Conservation (phyloP, 2,329 filamentous ascomycete species). For the Seiridium unicorne region DNA sequence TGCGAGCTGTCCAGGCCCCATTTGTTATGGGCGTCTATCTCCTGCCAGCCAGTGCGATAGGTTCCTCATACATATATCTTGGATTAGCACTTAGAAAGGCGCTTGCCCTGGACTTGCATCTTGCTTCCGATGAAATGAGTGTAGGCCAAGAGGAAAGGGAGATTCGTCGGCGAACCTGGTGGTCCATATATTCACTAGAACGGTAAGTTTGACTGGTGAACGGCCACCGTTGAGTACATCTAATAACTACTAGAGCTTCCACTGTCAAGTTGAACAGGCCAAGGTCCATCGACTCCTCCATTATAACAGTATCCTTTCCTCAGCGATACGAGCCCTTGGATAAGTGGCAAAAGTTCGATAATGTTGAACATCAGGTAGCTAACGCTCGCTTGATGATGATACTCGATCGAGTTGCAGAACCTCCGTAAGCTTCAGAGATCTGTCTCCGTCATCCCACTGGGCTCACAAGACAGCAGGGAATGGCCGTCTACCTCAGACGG, state of each 20-base stretch:
- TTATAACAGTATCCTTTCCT: conserved; percentile 20
- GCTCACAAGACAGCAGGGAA: neutral
- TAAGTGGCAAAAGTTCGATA: conserved; percentile 26
- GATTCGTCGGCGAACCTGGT: conserved; percentile 22
- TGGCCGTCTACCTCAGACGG: neutral
- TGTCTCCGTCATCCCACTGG: no score
- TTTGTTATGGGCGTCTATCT: conserved; percentile 33
- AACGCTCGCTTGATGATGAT: conserved; percentile 26
- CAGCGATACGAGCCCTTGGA: conserved; percentile 14
- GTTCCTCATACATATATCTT: conserved; percentile 30
- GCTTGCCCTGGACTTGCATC: conserved; percentile 25
- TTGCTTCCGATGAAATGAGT: conserved; percentile 19
- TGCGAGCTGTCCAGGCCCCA: conserved; percentile 30
- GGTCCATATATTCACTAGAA: conserved; percentile 28
- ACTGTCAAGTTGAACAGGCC: conserved; percentile 24
- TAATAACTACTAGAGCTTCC: conserved; percentile 12
- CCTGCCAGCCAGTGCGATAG: conserved; percentile 31
- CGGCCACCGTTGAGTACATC: neutral
- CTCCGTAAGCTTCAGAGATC: conserved; percentile 12
- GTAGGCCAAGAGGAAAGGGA: conserved; percentile 21
- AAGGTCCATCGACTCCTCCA: conserved; percentile 18
- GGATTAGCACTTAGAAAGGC: conserved; percentile 27
- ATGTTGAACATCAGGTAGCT: conserved; percentile 30
- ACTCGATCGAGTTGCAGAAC: conserved; percentile 26
- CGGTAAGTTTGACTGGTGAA: conserved; percentile 13